Conservation (phyloP, 78 protist genomes). For the Ministeria vibrans region DNA sequence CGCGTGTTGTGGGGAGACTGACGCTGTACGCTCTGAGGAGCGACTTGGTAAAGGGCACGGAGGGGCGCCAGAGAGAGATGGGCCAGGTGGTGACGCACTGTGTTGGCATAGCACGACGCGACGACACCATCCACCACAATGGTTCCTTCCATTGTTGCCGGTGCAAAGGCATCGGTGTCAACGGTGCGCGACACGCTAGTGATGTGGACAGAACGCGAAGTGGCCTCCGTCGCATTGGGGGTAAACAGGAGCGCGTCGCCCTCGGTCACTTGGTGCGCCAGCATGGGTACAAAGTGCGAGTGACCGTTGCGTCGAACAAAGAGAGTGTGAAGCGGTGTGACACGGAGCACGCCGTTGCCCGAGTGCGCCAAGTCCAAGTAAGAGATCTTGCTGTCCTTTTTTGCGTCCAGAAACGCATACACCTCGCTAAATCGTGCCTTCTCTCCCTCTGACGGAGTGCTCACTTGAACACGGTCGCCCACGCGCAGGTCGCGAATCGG, state of each 20-base stretch:
- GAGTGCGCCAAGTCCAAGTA: background rate
- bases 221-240: background rate
- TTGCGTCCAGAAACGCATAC: background rate
- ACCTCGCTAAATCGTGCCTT: background rate
- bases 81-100: background rate
- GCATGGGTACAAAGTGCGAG: background rate
- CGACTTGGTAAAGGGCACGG: background rate
- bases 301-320: background rate
- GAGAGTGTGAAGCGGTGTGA: background rate
- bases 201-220: background rate
- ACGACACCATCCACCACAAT: background rate
- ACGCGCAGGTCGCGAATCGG: too few relatives aligned
- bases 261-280: background rate
- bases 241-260: background rate
- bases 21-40: background rate
- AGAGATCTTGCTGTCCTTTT: background rate
- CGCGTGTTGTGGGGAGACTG: background rate
- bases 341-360: background rate
- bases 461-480: background rate
- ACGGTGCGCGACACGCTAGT: background rate
- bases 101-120: constrained; percentile 2
- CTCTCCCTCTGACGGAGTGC: background rate
- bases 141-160: background rate
- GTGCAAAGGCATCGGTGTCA: background rate
- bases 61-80: background rate